These are phyloP conservation scores for Wickerhamomyces chambardii DNA, from an alignment of 805 yeast genomes.

Conservation along the genomic window DNA sequence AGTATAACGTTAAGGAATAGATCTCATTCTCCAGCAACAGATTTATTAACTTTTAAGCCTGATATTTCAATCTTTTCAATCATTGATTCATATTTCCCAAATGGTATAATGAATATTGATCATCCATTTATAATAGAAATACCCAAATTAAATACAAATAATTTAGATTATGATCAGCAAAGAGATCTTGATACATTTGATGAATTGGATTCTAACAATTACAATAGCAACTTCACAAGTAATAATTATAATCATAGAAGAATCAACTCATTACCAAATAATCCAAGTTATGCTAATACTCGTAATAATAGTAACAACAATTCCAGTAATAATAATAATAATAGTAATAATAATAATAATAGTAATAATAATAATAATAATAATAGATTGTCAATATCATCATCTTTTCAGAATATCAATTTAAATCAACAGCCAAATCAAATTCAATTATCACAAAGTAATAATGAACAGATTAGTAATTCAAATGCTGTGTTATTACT, in stretches of 20 bases:
- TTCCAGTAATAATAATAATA: conserved; percentile 6
- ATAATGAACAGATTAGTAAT: too few relatives aligned
- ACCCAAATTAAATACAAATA: conserved; percentile 14
- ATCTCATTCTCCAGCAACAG: conserved; percentile 3
- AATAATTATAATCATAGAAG: conserved; percentile 6
- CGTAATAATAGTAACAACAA: conserved; percentile 2
- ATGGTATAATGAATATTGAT: conserved; percentile 58
- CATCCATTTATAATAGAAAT: conserved; percentile 59
- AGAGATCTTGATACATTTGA: too few relatives aligned
- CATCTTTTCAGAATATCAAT: too few relatives aligned
- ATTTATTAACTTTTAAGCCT: conserved; percentile 34
- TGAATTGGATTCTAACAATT: too few relatives aligned
- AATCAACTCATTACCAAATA: conserved; percentile 12
- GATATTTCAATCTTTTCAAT: conserved; percentile 52
- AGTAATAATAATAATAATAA: too few relatives aligned
- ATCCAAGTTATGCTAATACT: neutral
- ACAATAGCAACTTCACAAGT: neutral
- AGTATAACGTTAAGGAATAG: too few relatives aligned
- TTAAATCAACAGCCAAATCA: too few relatives aligned
- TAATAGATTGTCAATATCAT: too few relatives aligned
- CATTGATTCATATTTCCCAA: conserved; percentile 50
- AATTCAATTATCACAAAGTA: too few relatives aligned
- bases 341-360: conserved; percentile 14
- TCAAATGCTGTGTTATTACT: conserved; percentile 12
- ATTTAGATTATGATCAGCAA: neutral